A percentile compares a stretch with the other conserved stretches of the same genome.
These are phyloP conservation scores for Coniochaeta hoffmannii DNA, from an alignment of 2,329 filamentous ascomycete genomes.

Conservation along the genomic window DNA sequence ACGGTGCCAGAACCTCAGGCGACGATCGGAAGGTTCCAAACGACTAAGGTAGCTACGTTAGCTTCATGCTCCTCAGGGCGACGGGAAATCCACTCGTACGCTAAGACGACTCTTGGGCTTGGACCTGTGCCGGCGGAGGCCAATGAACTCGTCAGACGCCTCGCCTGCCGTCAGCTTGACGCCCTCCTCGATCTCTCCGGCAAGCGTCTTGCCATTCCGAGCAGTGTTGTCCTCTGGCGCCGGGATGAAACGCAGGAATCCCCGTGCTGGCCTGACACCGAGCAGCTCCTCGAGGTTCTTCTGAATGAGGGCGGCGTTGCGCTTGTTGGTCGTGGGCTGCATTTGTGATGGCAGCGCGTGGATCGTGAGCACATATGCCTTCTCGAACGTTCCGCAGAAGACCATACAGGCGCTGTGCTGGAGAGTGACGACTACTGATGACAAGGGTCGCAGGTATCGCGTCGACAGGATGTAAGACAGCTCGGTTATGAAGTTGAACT, in stretches of 20 bases:
- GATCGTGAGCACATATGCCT: constrained; percentile 72
- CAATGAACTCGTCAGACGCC: neutral
- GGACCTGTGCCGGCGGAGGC: constrained; percentile 3
- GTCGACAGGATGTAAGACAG: constrained; percentile 66
- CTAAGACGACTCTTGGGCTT: constrained; percentile 26
- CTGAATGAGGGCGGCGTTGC: constrained; percentile 72
- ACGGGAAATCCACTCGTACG: constrained; percentile 22
- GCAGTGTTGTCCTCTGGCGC: constrained; percentile 62
- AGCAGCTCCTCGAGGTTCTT: constrained; percentile 66
- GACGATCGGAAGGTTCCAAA: neutral
- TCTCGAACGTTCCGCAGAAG: constrained; percentile 67
- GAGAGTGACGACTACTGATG: constrained; percentile 68
- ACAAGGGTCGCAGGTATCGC: constrained; percentile 67
- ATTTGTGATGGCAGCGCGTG: constrained; percentile 62
- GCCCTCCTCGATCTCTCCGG: constrained; percentile 4
- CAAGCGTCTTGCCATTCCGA: constrained; percentile 16
- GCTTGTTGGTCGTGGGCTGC: constrained; percentile 68
- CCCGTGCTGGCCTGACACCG: constrained; percentile 57
- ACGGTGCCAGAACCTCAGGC: neutral
- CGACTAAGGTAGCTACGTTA: neutral
- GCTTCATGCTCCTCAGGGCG: constrained; percentile 4
- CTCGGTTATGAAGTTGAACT: constrained; percentile 66
- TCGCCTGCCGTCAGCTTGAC: constrained; percentile 1
- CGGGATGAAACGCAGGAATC: constrained; percentile 64
- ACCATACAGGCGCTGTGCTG: constrained; percentile 68